Percentiles rank a stretch among this genome's conserved stretches.
phyloP scores from a whole-genome alignment of 257 asterid species.

The Solanum sparsipilum region DNA sequence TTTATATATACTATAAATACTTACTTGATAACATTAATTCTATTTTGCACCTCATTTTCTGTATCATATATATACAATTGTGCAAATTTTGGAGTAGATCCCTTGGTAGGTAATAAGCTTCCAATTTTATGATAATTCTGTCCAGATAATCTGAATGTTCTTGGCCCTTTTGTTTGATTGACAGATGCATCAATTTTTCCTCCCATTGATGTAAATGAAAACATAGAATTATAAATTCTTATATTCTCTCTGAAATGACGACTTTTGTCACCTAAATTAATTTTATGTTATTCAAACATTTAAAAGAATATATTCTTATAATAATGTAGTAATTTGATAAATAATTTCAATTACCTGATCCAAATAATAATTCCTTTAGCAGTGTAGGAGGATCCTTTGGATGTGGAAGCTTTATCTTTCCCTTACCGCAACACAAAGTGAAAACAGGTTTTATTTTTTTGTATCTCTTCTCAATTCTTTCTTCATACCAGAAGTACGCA shows the following conservation, averaged over 20 bases:
- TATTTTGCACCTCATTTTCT: background rate
- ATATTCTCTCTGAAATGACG: background rate
- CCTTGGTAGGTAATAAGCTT: too few relatives aligned
- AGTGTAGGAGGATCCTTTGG: background rate
- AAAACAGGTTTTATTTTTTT: background rate
- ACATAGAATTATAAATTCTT: too few relatives aligned
- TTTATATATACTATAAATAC: background rate
- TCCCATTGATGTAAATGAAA: too few relatives aligned
- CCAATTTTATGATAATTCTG: background rate
- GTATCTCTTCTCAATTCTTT: too few relatives aligned
- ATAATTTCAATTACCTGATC: background rate
- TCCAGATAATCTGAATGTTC: background rate
- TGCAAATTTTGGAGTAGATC: background rate
- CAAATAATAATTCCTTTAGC: background rate
- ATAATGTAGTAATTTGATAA: too few relatives aligned
- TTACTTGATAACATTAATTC: background rate
- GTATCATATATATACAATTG: background rate
- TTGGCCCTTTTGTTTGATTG: background rate
- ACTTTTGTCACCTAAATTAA: background rate
- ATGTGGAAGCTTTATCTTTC: background rate
- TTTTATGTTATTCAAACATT: background rate
- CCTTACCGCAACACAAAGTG: background rate
- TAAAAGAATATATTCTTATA: too few relatives aligned
- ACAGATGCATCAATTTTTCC: background rate
- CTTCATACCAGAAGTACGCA: too few relatives aligned